Conservation (phyloP, 306 rosid genomes). For the Psophocarpus tetragonolobus region DNA sequence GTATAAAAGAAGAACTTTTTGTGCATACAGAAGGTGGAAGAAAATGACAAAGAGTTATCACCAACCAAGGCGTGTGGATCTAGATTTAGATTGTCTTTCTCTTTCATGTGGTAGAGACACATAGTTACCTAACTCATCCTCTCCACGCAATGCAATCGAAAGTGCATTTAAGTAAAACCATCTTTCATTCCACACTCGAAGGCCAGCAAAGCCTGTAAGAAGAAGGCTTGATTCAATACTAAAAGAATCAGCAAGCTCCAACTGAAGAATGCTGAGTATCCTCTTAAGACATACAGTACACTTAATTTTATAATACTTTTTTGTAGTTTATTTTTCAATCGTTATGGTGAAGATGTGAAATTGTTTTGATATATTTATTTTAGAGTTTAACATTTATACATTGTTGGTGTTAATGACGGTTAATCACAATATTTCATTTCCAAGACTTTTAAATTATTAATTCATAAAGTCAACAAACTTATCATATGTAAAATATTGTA, state of each 20-base stretch:
- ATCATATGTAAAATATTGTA: no score
- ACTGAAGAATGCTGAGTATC: background rate
- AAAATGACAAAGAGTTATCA: background rate
- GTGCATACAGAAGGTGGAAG: background rate
- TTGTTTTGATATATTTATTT: no score
- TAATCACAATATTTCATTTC: no score
- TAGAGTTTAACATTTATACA: no score
- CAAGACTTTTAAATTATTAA: no score
- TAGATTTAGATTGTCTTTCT: slow-evolving; percentile 17
- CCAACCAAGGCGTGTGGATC: background rate
- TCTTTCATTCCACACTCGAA: background rate
- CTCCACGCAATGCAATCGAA: background rate
- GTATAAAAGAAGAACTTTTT: background rate
- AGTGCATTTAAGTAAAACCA: background rate
- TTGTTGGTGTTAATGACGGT: no score
- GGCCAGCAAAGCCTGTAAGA: background rate
- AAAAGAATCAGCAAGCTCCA: background rate
- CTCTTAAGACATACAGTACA: no score
- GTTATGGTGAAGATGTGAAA: no score
- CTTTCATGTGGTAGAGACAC: background rate
- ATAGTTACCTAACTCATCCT: background rate
- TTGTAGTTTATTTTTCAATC: no score
- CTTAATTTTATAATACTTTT: no score
- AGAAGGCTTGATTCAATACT: background rate
- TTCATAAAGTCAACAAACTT: no score